Conservation (phyloP, 2,329 filamentous ascomycete genomes). For the Cordyceps cicadae region DNA sequence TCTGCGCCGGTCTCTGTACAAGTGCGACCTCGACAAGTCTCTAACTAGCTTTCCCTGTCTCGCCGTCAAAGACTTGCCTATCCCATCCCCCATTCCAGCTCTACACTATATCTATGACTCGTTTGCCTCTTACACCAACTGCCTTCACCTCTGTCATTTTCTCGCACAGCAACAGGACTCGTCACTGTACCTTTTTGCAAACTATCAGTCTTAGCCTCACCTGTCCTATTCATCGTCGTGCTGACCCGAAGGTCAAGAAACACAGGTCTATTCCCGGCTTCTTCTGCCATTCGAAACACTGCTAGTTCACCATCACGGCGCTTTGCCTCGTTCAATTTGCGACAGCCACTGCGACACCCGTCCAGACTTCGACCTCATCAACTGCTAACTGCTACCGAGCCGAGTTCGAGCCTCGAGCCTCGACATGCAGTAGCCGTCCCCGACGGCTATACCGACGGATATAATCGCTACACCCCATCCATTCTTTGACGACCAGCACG, state of each 20-base stretch:
- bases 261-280: background rate
- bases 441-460: background rate
- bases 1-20: constrained; percentile 1
- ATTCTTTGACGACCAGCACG: background rate
- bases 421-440: constrained; percentile 1
- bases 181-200: background rate
- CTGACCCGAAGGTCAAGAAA: background rate
- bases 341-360: background rate
- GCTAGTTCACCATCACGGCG: background rate
- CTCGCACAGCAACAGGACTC: background rate
- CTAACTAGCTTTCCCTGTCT: constrained; percentile 4
- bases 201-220: background rate
- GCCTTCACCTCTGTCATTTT: background rate
- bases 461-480: background rate
- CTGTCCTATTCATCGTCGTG: background rate
- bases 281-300: background rate
- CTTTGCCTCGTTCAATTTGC: background rate
- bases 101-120: background rate
- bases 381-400: background rate
- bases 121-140: background rate
- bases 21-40: constrained; percentile 5
- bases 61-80: constrained; percentile 4
- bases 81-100: constrained; percentile 7
- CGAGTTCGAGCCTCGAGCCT: background rate
- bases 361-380: background rate